Percentiles rank a stretch among this genome's conserved stretches.
These are phyloP conservation scores for Paramecium bursaria DNA, from an alignment of 73 alveolate species.

Conservation along the genomic window DNA sequence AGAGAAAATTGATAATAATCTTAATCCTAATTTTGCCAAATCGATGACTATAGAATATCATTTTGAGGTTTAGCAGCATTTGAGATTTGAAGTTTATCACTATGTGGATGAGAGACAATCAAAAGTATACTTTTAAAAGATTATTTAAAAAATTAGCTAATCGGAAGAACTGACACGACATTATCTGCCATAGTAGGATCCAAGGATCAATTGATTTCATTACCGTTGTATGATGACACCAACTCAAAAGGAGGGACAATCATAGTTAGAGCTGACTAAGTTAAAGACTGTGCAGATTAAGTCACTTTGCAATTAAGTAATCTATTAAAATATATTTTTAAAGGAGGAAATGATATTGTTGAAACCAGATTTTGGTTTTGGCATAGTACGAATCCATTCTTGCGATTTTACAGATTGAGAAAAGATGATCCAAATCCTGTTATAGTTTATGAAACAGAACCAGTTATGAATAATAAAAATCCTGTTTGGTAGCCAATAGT, in stretches of 20 bases:
- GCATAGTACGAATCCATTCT: slow-evolving; percentile 53
- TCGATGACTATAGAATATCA: slow-evolving; percentile 77
- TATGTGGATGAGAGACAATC: slow-evolving; percentile 49
- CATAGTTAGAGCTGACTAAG: slow-evolving; percentile 73
- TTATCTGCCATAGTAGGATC: slow-evolving; percentile 76
- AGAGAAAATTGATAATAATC: slow-evolving; percentile 73
- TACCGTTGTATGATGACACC: background rate
- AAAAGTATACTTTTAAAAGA: background rate
- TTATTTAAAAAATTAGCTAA: background rate
- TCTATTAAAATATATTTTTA: background rate
- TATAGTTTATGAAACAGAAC: slow-evolving; percentile 55
- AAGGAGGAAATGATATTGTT: background rate
- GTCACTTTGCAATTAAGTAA: slow-evolving; percentile 34
- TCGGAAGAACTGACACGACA: slow-evolving; percentile 75
- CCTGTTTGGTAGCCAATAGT: slow-evolving; percentile 25
- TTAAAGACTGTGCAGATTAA: slow-evolving; percentile 68
- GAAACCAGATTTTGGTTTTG: slow-evolving; percentile 62
- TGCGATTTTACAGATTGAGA: slow-evolving; percentile 35
- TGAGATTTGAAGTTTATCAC: slow-evolving; percentile 79
- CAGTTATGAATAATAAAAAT: slow-evolving; percentile 4
- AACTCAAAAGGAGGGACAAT: slow-evolving; percentile 73
- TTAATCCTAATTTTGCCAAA: slow-evolving; percentile 84
- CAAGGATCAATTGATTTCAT: slow-evolving; percentile 63
- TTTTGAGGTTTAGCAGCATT: slow-evolving; percentile 82
- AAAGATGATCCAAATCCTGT: slow-evolving; percentile 60